phyloP scores from a whole-genome alignment of 2,329 filamentous ascomycete species.

The Fusarium chaquense region DNA sequence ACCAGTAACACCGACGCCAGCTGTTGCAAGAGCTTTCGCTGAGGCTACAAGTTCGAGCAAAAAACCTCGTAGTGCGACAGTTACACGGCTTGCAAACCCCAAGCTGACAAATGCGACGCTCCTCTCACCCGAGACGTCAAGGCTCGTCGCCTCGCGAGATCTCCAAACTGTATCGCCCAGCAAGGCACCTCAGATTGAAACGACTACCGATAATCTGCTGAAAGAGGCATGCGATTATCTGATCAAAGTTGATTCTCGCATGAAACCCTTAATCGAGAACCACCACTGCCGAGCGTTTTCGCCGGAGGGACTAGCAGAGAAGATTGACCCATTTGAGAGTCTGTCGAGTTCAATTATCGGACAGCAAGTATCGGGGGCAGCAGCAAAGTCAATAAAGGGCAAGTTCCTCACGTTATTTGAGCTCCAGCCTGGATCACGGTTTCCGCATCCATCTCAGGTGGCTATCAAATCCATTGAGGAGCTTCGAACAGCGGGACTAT shows the following conservation, averaged over 20 bases:
- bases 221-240: constrained; percentile 81
- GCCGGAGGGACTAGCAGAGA: constrained; percentile 82
- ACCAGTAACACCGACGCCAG: constrained; percentile 63
- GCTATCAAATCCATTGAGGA: constrained; percentile 70
- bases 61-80: constrained; percentile 57
- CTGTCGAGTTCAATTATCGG: constrained; percentile 91
- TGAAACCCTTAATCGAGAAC: constrained; percentile 78
- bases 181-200: constrained; percentile 52
- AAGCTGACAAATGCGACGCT: constrained; percentile 76
- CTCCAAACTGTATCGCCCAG: constrained; percentile 61
- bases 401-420: constrained; percentile 84
- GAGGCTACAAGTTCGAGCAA: constrained; percentile 48
- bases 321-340: constrained; percentile 87
- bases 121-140: constrained; percentile 77
- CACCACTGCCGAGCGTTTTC: constrained; percentile 85
- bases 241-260: constrained; percentile 76
- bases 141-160: constrained; percentile 66
- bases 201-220: constrained; percentile 79
- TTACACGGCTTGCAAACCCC: constrained; percentile 71
- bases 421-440: constrained; percentile 57
- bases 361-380: constrained; percentile 94
- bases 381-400: constrained; percentile 87
- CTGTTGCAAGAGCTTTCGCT: constrained; percentile 56
- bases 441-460: constrained; percentile 83
- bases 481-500: constrained; percentile 87